Base-by-base conservation (phyloP, 2,329 filamentous ascomycete species). In the Diaporthe destruens region DNA sequence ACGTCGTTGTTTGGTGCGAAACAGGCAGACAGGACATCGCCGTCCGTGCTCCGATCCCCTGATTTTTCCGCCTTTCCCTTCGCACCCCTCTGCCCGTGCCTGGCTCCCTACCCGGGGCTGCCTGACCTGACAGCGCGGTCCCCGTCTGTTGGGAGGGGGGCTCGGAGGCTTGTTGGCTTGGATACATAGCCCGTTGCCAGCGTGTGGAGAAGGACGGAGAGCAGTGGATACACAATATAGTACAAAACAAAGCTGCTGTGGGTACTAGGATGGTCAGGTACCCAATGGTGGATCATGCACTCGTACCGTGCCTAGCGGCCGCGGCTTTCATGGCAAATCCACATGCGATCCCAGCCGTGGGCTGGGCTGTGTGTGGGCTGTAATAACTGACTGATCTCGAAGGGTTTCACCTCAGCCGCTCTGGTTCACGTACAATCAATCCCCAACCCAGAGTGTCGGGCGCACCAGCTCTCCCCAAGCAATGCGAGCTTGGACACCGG, bases 271-370 rank as follows among this genome's bases (percentile, higher is more conserved):
- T 55, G 20, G 11, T 39, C 36, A 47, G 29, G 29, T 57, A 51
- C 47, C 47, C 47, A 51, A 51, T 69, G 54, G 55, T 56, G 54
- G 53, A 69, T 49, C 55, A 49, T 57, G 53, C 66, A 32, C 51
- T 57, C 51, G 59, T 73, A 69, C 57, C 67, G 67, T 61, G 55
- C 32, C 54, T 72, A 55, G 56, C 56, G 51, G 57, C 56, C 68
- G 59, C 68, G 59, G 51, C 61, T 53, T 61, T 63, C 44, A 34
- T 71, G 18, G 54, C 67, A 49, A 49, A 29, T 70, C 32, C n/a
- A 61, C 44, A 49, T 42, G 55, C n/a, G 29, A 61, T 59, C 67
- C 55, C 44, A 32, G 54, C 42, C 14, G n/a, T 36, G 6, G 23
- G 29, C 29, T n/a, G n/a, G n/a, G n/a, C n/a, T n/a, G n/a, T n/a